Percentiles rank a stretch among this genome's conserved stretches.
These are phyloP conservation scores for Mycena capillaripes DNA, from an alignment of 768 basidiomycete species.

Conservation along the genomic window DNA sequence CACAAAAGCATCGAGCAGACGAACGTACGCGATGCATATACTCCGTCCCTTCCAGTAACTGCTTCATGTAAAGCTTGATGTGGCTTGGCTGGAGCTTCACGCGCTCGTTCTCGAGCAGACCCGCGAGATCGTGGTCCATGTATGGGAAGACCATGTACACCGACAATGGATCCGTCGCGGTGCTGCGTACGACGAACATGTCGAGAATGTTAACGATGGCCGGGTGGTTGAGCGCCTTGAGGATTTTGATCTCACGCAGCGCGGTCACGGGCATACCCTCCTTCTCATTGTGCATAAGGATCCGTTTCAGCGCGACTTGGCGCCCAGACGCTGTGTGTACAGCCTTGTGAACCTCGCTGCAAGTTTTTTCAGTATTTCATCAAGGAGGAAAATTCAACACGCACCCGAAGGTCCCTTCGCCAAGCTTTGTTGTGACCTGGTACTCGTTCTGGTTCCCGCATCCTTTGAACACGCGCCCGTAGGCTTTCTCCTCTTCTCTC, in stretches of 20 bases:
- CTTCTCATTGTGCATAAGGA: constrained; percentile 96
- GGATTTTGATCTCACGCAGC: constrained; percentile 95
- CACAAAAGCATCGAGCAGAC: constrained; percentile 21
- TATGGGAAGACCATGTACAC: constrained; percentile 99
- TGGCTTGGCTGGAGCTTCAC: constrained; percentile 87
- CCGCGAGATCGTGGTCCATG: constrained; percentile 99
- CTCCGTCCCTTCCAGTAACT: constrained; percentile 94
- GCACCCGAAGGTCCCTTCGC: constrained; percentile 97
- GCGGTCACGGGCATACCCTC: constrained; percentile 99
- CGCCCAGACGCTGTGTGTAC: constrained; percentile 71
- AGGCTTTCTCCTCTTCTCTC: constrained; percentile 77
- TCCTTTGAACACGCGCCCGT: constrained; percentile 77
- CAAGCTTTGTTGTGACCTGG: constrained; percentile 86
- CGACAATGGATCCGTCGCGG: constrained; percentile 78
- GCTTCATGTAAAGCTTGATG: constrained; percentile 97
- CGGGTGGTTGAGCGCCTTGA: constrained; percentile 90
- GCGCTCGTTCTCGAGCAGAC: constrained; percentile 91
- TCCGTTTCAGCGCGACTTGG: constrained; percentile 91
- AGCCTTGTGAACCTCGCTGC: constrained; percentile 93
- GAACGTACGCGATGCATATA: constrained; percentile 92
- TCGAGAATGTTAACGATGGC: constrained; percentile 91
- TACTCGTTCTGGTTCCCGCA: constrained; percentile 84
- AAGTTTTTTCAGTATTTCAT: constrained; percentile 23
- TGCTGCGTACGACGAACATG: constrained; percentile 91
- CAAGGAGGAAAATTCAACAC: constrained; percentile 11